Percentiles rank a stretch among this genome's conserved stretches.
Conservation (phyloP, 2,329 filamentous ascomycete species). For the Neofusicoccum sp. region DNA sequence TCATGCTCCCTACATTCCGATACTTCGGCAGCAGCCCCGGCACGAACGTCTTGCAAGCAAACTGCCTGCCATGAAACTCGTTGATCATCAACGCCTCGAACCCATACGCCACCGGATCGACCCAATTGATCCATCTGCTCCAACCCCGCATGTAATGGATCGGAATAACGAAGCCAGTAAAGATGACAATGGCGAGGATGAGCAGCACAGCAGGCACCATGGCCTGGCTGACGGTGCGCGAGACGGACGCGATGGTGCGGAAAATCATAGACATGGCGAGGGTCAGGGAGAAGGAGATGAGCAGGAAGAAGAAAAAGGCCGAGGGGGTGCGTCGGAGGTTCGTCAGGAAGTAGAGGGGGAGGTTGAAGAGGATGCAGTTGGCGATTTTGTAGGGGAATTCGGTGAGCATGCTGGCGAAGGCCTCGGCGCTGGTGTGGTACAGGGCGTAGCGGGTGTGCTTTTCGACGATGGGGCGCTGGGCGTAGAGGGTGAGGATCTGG, state of each 20-base stretch:
- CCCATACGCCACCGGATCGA: slow-evolving; percentile 77
- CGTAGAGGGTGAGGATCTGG: slow-evolving; percentile 58
- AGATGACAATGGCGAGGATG: slow-evolving; percentile 67
- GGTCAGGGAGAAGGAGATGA: slow-evolving; percentile 74
- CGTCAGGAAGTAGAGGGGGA: slow-evolving; percentile 84
- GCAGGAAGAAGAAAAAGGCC: slow-evolving; percentile 82
- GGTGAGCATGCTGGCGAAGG: slow-evolving; percentile 81
- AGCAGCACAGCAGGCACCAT: slow-evolving; percentile 59
- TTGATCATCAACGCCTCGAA: slow-evolving; percentile 84
- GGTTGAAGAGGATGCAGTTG: slow-evolving; percentile 77
- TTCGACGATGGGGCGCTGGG: slow-evolving; percentile 88
- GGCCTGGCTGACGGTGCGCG: slow-evolving; percentile 65
- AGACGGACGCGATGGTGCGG: slow-evolving; percentile 76
- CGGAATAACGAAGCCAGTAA: slow-evolving; percentile 66
- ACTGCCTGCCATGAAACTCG: slow-evolving; percentile 68
- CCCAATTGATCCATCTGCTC: slow-evolving; percentile 82
- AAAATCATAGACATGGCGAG: slow-evolving; percentile 86
- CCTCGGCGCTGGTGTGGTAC: slow-evolving; percentile 88
- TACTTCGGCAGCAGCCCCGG: slow-evolving; percentile 45
- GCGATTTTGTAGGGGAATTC: slow-evolving; percentile 81
- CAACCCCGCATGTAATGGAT: slow-evolving; percentile 71
- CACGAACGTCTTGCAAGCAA: slow-evolving; percentile 51
- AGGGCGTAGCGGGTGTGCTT: slow-evolving; percentile 86
- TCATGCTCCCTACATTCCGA: slow-evolving; percentile 31
- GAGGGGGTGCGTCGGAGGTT: slow-evolving; percentile 74